Conservation (phyloP, 768 basidiomycete species). For the Boletus rufocinnamomeus region DNA sequence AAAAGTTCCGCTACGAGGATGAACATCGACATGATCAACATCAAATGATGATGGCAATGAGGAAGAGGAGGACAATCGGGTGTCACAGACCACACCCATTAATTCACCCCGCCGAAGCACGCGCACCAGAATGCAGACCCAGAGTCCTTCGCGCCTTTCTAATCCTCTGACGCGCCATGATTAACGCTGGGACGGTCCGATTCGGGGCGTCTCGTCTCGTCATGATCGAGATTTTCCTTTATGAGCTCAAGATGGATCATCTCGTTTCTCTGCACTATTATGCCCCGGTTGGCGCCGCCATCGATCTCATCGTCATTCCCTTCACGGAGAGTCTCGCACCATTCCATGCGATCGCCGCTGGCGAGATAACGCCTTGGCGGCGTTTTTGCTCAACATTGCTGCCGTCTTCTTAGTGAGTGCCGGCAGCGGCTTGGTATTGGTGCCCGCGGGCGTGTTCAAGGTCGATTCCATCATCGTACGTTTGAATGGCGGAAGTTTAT, state of each 20-base stretch:
- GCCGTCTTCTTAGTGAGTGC: slow-evolving; percentile 93
- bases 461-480: slow-evolving; percentile 37
- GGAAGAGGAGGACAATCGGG: slow-evolving; percentile 12
- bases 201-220: slow-evolving; percentile 95
- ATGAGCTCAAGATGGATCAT: slow-evolving; percentile 97
- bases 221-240: slow-evolving; percentile 93
- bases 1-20: slow-evolving; percentile 37
- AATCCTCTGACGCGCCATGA: background rate
- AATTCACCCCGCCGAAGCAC: slow-evolving; percentile 17
- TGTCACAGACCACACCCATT: slow-evolving; percentile 8
- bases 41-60: slow-evolving; percentile 29
- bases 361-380: slow-evolving; percentile 72
- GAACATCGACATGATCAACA: slow-evolving; percentile 28
- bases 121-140: slow-evolving; percentile 10
- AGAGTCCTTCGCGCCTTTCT: slow-evolving; percentile 8
- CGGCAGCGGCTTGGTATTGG: slow-evolving; percentile 85
- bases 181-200: slow-evolving; percentile 36
- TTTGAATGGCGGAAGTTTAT: background rate
- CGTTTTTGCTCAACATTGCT: slow-evolving; percentile 88
- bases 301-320: slow-evolving; percentile 84
- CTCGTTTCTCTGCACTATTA: slow-evolving; percentile 95
- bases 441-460: slow-evolving; percentile 93
- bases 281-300: slow-evolving; percentile 89
- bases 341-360: slow-evolving; percentile 62
- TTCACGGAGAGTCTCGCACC: slow-evolving; percentile 92